Evolutionary conservation across 768 basidiomycete genomes (phyloP), one percentile per base, ranked within the genome.

Genomic region (Termitomyces sp.): DNA sequence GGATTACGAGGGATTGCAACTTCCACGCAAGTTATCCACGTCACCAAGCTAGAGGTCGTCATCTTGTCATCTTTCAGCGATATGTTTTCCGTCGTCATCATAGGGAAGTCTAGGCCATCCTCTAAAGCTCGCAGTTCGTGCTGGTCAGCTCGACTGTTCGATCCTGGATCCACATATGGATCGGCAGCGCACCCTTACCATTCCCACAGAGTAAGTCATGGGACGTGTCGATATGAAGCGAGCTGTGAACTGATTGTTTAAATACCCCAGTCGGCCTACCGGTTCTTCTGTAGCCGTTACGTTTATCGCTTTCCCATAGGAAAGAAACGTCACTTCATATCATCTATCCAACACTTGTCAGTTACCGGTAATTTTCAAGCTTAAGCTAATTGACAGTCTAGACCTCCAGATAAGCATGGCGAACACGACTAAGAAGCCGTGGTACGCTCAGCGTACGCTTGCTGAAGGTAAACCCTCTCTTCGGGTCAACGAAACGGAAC

Each of bases 391-490:
- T 57, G 22, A n/a, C 35, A 40, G 53, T 28, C 28, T 28, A 28
- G 28, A 28, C 28, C 28, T 28, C n/a, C 22, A 58, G 9, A 20
- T 50, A 18, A 57, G 16, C 28, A 61, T 64, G 63, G 13, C 57
- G 13, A 16, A 33, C 39, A 18, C 57, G n/a, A 44, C 8, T 32
- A 38, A 56, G 50, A 50, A 46, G 20, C 53, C 53, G 16, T 65
- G 64, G 64, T 59, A 61, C 22, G 57, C 64, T 4, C 60, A 65
- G 33, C 64, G 64, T 18, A 59, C 64, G 22, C 49, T 65, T 38
- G 28, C 36, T 35, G 60, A 65, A 61, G 49, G 64, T 65, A 28
- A 44, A 60, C 12, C 2, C 15, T 35, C 42, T 35, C 15, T 33
- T 15, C 8, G 8, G 9, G 7, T 24, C 16, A 45, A 3, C 9